A percentile compares a stretch with the other conserved stretches of the same genome.
Evolutionary conservation across 495 filamentous ascomycete species (phyloP).

Genomic region (Beverwykella pulmonaria): DNA sequence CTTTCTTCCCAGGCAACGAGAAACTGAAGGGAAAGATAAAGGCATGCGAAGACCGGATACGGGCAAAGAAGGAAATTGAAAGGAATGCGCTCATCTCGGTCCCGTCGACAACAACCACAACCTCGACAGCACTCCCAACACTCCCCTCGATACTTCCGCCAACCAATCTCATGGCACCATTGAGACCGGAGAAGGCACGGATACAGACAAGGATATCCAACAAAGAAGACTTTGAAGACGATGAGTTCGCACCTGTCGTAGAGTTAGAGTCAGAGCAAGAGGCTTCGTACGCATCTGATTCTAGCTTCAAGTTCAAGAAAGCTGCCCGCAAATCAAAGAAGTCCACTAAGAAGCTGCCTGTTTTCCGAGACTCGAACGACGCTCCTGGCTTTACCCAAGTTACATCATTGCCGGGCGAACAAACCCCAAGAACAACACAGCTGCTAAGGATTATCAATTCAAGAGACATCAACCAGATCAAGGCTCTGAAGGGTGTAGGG

Average conservation of each 20-base stretch:
- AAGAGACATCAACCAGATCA: conserved; percentile 68
- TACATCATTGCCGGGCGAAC: conserved; percentile 35
- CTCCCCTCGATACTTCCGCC: background rate
- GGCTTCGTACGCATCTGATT: conserved; percentile 46
- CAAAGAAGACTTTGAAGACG: conserved; percentile 46
- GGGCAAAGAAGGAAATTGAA: conserved; percentile 47
- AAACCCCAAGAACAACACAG: conserved; percentile 69
- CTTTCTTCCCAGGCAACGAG: conserved; percentile 82
- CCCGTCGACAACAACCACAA: conserved; percentile 34
- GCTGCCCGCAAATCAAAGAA: conserved; percentile 36
- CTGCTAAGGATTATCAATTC: conserved; percentile 86
- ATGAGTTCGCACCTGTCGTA: conserved; percentile 40
- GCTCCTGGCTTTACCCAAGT: background rate
- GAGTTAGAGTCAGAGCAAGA: conserved; percentile 35
- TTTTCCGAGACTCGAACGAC: conserved; percentile 39
- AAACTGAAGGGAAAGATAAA: conserved; percentile 81
- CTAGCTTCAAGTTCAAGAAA: conserved; percentile 50
- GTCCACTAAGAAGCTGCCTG: conserved; percentile 36
- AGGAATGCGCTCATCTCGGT: conserved; percentile 18
- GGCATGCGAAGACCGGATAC: conserved; percentile 63
- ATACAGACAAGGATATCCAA: background rate
- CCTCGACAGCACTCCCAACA: conserved; percentile 4
- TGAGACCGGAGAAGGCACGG: conserved; percentile 2
- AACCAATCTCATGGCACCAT: conserved; percentile 6
- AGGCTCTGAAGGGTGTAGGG: conserved; percentile 69